Conservation (phyloP, 805 yeast genomes). For the Phaffomyces antillensis region DNA sequence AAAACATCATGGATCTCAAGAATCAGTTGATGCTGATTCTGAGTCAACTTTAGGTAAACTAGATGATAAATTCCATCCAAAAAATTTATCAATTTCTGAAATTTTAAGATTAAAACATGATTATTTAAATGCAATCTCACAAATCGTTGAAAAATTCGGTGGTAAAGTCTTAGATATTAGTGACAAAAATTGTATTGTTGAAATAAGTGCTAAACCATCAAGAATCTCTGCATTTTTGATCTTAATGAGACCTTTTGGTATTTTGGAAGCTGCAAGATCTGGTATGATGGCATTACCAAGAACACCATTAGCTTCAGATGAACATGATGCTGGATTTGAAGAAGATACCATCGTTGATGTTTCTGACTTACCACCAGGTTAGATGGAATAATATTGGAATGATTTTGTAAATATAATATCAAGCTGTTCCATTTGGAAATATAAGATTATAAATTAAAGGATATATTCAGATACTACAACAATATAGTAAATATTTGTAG, state of each 20-base stretch:
- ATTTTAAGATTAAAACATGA: conserved; percentile 90
- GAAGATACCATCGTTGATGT: conserved; percentile 71
- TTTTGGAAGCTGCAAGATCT: conserved; percentile 91
- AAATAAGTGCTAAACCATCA: conserved; percentile 88
- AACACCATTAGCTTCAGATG: conserved; percentile 48
- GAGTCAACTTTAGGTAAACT: conserved; percentile 21
- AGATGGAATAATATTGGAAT: conserved; percentile 12
- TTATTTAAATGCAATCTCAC: conserved; percentile 79
- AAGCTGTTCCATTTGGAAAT: no score
- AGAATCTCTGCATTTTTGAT: conserved; percentile 82
- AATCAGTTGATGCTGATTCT: conserved; percentile 22
- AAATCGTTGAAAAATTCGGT: conserved; percentile 79
- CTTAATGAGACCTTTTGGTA: conserved; percentile 91
- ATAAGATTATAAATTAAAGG: no score
- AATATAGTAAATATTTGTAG: no score
- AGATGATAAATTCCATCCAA: conserved; percentile 63
- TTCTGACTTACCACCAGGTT: conserved; percentile 94
- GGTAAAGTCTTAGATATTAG: conserved; percentile 89
- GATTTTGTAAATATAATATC: no score
- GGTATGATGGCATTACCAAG: conserved; percentile 99
- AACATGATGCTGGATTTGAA: conserved; percentile 40
- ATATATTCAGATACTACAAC: no score
- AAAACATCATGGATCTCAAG: conserved; percentile 56
- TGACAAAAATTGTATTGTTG: conserved; percentile 90
- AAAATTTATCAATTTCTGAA: conserved; percentile 82